phyloP scores from a whole-genome alignment of 78 protist genomes.

The Dictyostelium intermedium region DNA sequence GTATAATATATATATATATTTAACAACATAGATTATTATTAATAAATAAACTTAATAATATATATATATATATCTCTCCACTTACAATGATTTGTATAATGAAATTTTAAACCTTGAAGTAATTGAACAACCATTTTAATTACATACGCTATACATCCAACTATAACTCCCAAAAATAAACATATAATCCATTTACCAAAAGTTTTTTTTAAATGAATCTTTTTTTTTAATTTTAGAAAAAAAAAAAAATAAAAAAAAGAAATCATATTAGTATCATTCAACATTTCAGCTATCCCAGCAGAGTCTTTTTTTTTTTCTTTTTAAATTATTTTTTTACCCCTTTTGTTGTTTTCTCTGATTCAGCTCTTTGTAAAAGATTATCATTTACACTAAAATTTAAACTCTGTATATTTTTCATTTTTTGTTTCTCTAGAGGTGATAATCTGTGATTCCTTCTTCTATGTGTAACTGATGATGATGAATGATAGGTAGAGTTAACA shows the following conservation, averaged over 20 bases:
- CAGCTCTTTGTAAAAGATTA: constrained; percentile 37
- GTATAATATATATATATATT: background rate
- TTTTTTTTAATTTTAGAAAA: too few species aligned
- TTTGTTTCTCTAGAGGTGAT: constrained; percentile 52
- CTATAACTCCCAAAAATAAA: constrained; percentile 36
- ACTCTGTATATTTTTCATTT: constrained; percentile 67
- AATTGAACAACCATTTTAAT: constrained; percentile 35
- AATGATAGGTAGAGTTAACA: background rate
- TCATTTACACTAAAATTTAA: constrained; percentile 55
- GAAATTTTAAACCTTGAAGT: constrained; percentile 62
- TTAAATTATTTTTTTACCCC: background rate
- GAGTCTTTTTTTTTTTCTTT: too few species aligned
- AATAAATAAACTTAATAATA: too few species aligned
- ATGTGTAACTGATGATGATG: constrained; percentile 56
- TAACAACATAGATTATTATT: background rate
- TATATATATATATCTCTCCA: background rate
- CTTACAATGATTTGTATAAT: constrained; percentile 57
- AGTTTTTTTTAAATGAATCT: constrained; percentile 65
- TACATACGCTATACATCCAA: constrained; percentile 68
- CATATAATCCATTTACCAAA: constrained; percentile 77
- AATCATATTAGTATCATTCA: too few species aligned
- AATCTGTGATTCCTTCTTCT: constrained; percentile 48
- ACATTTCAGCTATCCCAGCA: too few species aligned
- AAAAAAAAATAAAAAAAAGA: too few species aligned
- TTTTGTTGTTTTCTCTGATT: constrained; percentile 40